A percentile compares a stretch with the other conserved stretches of the same genome.
Conservation (phyloP, 352 stramenopile species). For the Saprolegnia parasitica region DNA sequence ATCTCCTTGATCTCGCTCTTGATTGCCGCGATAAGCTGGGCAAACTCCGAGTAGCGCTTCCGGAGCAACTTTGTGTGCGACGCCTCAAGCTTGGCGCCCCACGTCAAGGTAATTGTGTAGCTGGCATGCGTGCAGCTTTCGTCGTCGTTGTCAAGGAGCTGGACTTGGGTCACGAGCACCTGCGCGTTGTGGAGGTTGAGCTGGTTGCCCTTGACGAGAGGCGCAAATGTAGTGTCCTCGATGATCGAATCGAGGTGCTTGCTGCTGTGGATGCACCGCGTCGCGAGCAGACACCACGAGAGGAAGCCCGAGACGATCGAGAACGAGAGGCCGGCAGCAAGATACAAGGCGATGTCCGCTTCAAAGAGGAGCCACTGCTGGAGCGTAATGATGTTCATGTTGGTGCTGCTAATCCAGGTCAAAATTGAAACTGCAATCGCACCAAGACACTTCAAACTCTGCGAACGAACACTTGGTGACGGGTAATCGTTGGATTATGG, state of each 20-base stretch:
- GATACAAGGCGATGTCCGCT: conserved; percentile 1
- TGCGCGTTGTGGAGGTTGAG: neutral
- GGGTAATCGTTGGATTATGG: neutral
- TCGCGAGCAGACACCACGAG: conserved; percentile 3
- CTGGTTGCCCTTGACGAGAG: neutral
- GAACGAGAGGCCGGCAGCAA: conserved; percentile 5
- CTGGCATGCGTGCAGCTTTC: neutral
- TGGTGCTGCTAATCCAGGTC: neutral
- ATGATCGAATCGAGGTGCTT: too few relatives aligned
- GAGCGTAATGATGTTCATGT: neutral
- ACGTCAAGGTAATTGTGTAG: conserved; percentile 3
- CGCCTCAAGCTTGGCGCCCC: neutral
- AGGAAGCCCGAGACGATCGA: conserved; percentile 16
- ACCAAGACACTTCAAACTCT: too few relatives aligned
- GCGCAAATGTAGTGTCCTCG: neutral
- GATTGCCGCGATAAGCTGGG: neutral
- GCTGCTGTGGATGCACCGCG: neutral
- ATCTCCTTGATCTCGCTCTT: conserved; percentile 5
- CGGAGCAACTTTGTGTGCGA: conserved; percentile 3
- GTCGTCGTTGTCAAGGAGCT: neutral
- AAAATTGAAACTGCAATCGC: too few relatives aligned
- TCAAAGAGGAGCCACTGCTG: conserved; percentile 11
- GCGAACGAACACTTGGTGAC: too few relatives aligned
- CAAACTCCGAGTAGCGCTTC: conserved; percentile 26
- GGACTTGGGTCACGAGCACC: conserved; percentile 2